Percentiles rank a stretch among this genome's conserved stretches.
phyloP scores from a whole-genome alignment of 1,284 basidiomycete species.

The Leccinum huronense region DNA sequence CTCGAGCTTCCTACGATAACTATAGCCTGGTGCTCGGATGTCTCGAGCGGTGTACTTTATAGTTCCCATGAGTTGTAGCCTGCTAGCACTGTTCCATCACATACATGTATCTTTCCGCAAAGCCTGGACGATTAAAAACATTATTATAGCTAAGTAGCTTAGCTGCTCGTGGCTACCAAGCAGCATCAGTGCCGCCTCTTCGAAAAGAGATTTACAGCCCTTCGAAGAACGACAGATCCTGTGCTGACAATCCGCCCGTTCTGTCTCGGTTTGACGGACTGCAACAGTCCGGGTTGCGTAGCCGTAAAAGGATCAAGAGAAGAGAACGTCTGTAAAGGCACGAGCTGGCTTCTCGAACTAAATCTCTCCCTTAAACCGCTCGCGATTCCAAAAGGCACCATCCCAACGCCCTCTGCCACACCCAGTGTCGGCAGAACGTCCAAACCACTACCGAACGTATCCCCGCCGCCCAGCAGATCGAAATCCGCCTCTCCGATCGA shows the following conservation, averaged over 20 bases:
- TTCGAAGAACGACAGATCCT: conserved; percentile 76
- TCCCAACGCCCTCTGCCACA: not conserved
- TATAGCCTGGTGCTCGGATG: not conserved
- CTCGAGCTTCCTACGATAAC: conserved; percentile 13
- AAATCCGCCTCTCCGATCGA: conserved; percentile 9
- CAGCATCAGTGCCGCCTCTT: not conserved
- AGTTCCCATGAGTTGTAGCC: not conserved
- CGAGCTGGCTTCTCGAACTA: conserved; percentile 11
- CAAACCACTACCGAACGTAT: not conserved
- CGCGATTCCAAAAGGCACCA: conserved; percentile 1
- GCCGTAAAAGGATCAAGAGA: not conserved
- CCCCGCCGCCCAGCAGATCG: conserved; percentile 22
- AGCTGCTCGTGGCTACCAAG: not conserved
- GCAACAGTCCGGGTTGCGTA: conserved; percentile 9
- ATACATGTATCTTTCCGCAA: not conserved
- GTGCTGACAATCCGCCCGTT: conserved; percentile 58
- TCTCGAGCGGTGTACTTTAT: not conserved
- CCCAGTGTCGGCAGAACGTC: not conserved
- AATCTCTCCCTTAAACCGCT: conserved; percentile 5
- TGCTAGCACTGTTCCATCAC: not conserved
- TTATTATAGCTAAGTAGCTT: not conserved
- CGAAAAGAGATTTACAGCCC: conserved; percentile 42
- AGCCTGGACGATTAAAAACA: not conserved
- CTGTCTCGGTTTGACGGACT: conserved; percentile 30
- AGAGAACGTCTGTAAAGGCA: not conserved